Evolutionary conservation across 495 filamentous ascomycete genomes (phyloP).

Genomic region (Cryomyces minteri): DNA sequence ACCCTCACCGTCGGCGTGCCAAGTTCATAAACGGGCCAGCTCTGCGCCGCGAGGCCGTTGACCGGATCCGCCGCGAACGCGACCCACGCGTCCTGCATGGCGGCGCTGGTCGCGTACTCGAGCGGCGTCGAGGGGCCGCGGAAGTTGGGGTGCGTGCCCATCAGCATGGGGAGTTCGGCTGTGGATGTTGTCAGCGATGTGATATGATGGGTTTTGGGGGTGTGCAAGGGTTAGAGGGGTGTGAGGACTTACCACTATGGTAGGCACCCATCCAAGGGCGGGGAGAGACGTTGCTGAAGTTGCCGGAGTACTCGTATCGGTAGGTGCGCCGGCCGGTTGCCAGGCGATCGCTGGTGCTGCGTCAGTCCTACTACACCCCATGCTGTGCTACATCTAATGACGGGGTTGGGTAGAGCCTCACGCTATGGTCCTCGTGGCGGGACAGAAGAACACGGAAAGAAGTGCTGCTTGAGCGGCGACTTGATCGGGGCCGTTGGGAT

Average conservation of each 20-base stretch:
- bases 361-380: not conserved
- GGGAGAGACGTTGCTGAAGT: constrained; percentile 26
- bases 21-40: not conserved
- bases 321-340: constrained; percentile 13
- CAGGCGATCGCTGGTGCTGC: constrained; percentile 7
- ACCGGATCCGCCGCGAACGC: constrained; percentile 9
- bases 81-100: constrained; percentile 11
- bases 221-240: not conserved
- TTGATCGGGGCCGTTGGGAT: constrained; percentile 2
- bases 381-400: no score
- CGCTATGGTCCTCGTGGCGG: constrained; percentile 3
- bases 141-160: constrained; percentile 7
- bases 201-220: no score
- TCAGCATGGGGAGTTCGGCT: constrained; percentile 8
- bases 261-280: constrained; percentile 17
- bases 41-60: not conserved
- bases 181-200: not conserved
- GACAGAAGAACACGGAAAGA: constrained; percentile 9
- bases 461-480: constrained; percentile 1
- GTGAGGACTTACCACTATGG: constrained; percentile 1
- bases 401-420: not conserved
- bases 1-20: not conserved
- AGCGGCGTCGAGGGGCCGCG: constrained; percentile 5
- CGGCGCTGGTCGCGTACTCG: constrained; percentile 4
- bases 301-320: constrained; percentile 28